Conservation (phyloP, 1,139 yeast genomes). For the Zhuliangozyma parablackwelliae region DNA sequence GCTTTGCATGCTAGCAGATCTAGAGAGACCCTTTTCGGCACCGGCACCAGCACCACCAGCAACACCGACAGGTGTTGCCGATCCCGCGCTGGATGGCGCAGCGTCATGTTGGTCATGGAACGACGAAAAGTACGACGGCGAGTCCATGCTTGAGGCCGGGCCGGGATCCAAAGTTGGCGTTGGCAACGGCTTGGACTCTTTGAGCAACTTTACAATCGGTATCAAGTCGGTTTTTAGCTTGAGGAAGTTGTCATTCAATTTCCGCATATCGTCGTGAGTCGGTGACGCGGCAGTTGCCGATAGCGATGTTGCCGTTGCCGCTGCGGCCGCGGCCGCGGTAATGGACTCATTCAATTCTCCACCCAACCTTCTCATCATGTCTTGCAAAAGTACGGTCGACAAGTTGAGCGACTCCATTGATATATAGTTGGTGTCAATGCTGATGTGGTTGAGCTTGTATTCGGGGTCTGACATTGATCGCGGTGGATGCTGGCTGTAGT, state of each 20-base stretch:
- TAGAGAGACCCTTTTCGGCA: slow-evolving; percentile 4
- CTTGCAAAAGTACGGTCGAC: slow-evolving; percentile 33
- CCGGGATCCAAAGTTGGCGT: slow-evolving; percentile 49
- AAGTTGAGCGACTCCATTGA: slow-evolving; percentile 31
- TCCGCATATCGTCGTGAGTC: slow-evolving; percentile 28
- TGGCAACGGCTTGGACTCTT: slow-evolving; percentile 55
- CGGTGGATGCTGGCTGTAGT: slow-evolving; percentile 28
- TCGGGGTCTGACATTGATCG: slow-evolving; percentile 28
- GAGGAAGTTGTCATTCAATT: slow-evolving; percentile 44
- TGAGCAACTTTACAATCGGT: slow-evolving; percentile 48
- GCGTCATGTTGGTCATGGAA: slow-evolving; percentile 10
- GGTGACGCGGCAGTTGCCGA: slow-evolving; percentile 19
- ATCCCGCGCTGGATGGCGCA: no score
- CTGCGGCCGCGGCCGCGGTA: slow-evolving; percentile 1
- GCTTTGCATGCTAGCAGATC: slow-evolving; percentile 5
- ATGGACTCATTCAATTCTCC: slow-evolving; percentile 12
- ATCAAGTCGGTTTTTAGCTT: slow-evolving; percentile 49
- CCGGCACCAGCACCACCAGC: no score
- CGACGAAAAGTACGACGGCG: slow-evolving; percentile 31
- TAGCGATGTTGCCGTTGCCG: background rate
- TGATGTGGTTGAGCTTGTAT: slow-evolving; percentile 23
- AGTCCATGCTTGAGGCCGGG: slow-evolving; percentile 22
- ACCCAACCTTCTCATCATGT: slow-evolving; percentile 29
- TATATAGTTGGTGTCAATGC: slow-evolving; percentile 31
- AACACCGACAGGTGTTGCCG: no score